Percentiles rank a stretch among this genome's conserved stretches.
Conservation (phyloP, 805 yeast species). For the Komagataella mondaviorum region DNA sequence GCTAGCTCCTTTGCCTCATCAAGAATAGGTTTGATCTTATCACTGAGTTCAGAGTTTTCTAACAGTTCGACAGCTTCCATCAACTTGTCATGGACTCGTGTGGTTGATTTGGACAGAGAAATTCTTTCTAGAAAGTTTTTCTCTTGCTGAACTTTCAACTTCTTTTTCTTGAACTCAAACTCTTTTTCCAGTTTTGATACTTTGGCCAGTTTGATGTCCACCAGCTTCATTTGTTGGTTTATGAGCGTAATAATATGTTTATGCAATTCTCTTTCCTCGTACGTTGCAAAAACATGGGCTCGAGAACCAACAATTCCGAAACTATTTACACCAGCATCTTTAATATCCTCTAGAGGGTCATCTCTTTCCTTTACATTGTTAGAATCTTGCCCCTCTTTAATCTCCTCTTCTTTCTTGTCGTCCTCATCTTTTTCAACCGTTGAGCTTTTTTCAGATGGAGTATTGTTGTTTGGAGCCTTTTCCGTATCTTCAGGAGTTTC, state of each 20-base stretch:
- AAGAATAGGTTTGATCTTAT: constrained; percentile 10
- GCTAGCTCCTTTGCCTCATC: constrained; percentile 15
- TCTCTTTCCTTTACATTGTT: constrained; percentile 2
- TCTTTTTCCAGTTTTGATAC: constrained; percentile 51
- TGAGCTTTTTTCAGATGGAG: background rate
- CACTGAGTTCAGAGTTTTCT: constrained; percentile 4
- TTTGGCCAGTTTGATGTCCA: constrained; percentile 49
- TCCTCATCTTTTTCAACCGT: constrained; percentile 4
- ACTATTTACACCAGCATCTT: constrained; percentile 56
- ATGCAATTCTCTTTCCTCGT: constrained; percentile 69
- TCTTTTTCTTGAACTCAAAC: constrained; percentile 49
- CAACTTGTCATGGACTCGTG: constrained; percentile 33
- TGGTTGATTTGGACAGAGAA: constrained; percentile 48
- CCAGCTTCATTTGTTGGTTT: constrained; percentile 47
- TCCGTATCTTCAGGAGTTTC: background rate
- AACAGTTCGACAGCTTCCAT: constrained; percentile 18
- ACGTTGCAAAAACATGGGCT: constrained; percentile 65
- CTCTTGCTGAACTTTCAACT: constrained; percentile 48
- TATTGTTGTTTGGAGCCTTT: background rate
- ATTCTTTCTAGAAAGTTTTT: constrained; percentile 54
- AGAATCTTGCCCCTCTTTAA: constrained; percentile 3
- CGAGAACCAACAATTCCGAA: constrained; percentile 70
- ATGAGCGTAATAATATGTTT: constrained; percentile 42
- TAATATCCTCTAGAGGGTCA: constrained; percentile 18
- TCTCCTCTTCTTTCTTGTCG: constrained; percentile 6